Evolutionary conservation across 164 flowering plant genomes (phyloP).

Genomic region (Piper betle): DNA sequence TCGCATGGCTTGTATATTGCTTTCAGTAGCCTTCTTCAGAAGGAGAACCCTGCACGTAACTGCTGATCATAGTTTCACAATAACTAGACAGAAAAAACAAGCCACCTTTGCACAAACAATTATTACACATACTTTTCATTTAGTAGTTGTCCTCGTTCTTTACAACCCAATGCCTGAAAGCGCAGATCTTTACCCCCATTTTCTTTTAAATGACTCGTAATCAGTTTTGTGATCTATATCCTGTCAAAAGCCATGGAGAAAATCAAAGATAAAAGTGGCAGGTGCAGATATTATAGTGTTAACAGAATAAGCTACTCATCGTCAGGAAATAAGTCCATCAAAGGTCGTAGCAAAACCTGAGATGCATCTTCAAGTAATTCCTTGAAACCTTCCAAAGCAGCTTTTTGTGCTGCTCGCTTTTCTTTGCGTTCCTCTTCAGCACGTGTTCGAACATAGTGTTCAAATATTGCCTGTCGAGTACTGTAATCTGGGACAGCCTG

Average conservation of each 20-base stretch:
- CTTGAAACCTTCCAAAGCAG: conserved; percentile 89
- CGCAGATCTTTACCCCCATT: conserved; percentile 86
- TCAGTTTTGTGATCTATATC: conserved; percentile 69
- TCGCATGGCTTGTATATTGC: conserved; percentile 61
- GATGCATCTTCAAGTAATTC: conserved; percentile 83
- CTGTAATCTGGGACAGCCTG: conserved; percentile 90
- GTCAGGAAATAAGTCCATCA: not conserved
- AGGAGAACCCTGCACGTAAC: conserved; percentile 49
- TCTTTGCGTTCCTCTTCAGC: conserved; percentile 98
- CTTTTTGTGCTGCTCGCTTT: conserved; percentile 96
- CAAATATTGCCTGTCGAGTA: conserved; percentile 81
- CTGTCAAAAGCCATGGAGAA: conserved; percentile 13
- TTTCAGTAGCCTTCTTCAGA: conserved; percentile 65
- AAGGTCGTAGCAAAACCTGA: conserved; percentile 40
- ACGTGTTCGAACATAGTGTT: conserved; percentile 90
- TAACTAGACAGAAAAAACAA: not conserved
- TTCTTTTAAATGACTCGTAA: conserved; percentile 63
- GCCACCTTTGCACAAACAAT: not conserved
- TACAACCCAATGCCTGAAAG: conserved; percentile 79
- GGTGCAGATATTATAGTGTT: not conserved
- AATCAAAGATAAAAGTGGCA: not conserved
- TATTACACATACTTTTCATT: conserved; percentile 60
- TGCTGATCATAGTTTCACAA: not conserved
- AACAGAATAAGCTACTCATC: not conserved
- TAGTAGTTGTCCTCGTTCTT: conserved; percentile 66